Evolutionary conservation across 441 rosid genomes (phyloP), one percentile per base, ranked within the genome.

Genomic region (Jatropha podagrica): DNA sequence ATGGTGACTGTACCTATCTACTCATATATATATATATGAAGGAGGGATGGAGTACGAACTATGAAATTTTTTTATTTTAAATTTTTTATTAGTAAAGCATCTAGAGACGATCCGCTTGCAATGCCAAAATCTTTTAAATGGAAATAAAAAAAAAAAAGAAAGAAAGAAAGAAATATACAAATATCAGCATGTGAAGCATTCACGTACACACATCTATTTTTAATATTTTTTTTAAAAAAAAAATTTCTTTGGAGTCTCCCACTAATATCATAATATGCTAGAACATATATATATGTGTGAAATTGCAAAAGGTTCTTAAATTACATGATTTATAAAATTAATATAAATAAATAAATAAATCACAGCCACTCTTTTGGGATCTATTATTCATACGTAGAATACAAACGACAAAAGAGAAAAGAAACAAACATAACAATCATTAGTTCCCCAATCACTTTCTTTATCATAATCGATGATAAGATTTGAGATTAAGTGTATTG

Each of bases 371-470:
- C n/a, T 44, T 37, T 52, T 18, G 2, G 48, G 17, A 15, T 55
- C 0, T 61, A 42, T 72, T 44, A 10, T 48, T 14, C 10, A 55
- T 14, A 54, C 18, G 4, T 27, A 12, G 2, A 26, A 60, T 60
- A 37, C 27, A 4, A 3, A n/a, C 0, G 4, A 65, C 20, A 44
- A 65, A 18, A 14, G 17, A 40, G 7, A 42, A 65, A 4, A 64
- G 7, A 3, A 42, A 65, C 8, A 2, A 18, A 59, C 10, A 18
- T n/a, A 4, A 6, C 7, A 44, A 44, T 44, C 10, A 44, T 44
- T 46, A 65, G 81, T 59, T 70, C 78, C 23, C 38, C 60, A 3
- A 49, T 64, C 76, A 23, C 67, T 74, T 79, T 79, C 78, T 18
- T 44, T 5, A 20, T 10, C 48, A 8, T 27, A 26, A 37, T 9